Conservation (phyloP, 177 flowering plant species). For the Vitis hybrid region DNA sequence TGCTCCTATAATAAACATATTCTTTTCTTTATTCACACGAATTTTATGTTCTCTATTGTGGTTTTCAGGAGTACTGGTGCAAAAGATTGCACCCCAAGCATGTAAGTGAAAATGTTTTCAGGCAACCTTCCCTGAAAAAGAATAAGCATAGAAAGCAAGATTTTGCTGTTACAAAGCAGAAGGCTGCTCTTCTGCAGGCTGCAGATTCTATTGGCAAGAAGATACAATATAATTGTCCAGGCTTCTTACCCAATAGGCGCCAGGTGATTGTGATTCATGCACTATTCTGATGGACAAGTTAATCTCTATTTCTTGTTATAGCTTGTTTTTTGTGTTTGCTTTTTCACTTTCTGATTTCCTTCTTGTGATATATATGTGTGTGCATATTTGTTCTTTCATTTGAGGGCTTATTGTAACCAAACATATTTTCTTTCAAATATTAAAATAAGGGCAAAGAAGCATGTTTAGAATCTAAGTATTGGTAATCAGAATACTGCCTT, state of each 20-base stretch:
- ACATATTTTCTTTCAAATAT: too few species aligned
- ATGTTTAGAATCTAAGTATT: too few species aligned
- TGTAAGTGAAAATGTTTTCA: conserved; percentile 89
- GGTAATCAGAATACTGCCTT: too few species aligned
- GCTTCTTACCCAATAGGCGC: conserved; percentile 87
- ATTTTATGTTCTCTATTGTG: background rate
- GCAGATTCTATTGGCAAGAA: conserved; percentile 85
- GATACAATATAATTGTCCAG: conserved; percentile 88
- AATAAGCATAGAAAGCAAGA: conserved; percentile 76
- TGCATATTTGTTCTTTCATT: background rate
- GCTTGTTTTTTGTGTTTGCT: conserved; percentile 1
- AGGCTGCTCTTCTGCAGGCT: conserved; percentile 60
- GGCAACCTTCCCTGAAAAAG: conserved; percentile 81
- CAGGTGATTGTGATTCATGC: conserved; percentile 56
- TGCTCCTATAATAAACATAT: background rate
- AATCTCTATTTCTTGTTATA: background rate
- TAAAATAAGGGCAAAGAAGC: too few species aligned
- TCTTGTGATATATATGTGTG: background rate
- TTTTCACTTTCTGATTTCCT: background rate
- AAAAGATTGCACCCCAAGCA: conserved; percentile 92
- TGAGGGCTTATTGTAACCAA: background rate
- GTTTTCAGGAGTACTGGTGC: conserved; percentile 94
- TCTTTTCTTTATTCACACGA: background rate
- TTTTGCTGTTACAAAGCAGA: conserved; percentile 66
- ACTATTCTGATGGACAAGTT: background rate